Percentiles rank a stretch among this genome's conserved stretches.
Evolutionary conservation across 768 basidiomycete genomes (phyloP).

Genomic region (Trametes gibbosa): DNA sequence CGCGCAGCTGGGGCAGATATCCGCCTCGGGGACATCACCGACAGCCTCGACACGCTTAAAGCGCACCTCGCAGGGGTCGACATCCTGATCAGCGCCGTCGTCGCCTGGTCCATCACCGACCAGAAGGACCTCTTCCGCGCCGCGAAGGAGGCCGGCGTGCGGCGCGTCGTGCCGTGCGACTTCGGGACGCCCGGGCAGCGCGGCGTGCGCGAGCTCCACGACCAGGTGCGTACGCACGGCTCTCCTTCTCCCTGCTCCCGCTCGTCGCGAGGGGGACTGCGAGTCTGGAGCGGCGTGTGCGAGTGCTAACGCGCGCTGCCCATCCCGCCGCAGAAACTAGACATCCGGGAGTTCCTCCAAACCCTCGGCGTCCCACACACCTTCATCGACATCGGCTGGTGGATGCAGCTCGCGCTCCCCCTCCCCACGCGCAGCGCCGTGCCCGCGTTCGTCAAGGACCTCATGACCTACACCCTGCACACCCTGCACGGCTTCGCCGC

Average conservation of each 20-base stretch:
- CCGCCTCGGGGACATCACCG: conserved; percentile 15
- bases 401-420: conserved; percentile 27
- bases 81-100: conserved; percentile 17
- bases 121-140: conserved; percentile 22
- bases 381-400: conserved; percentile 34
- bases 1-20: conserved; percentile 21
- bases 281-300: too few relatives aligned
- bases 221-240: background rate
- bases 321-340: conserved; percentile 35
- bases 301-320: too few relatives aligned
- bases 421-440: background rate
- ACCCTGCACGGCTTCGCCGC: too few relatives aligned
- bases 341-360: conserved; percentile 27
- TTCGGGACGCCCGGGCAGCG: conserved; percentile 18
- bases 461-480: conserved; percentile 6
- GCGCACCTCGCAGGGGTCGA: conserved; percentile 17
- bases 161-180: conserved; percentile 27
- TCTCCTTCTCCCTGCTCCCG: too few relatives aligned
- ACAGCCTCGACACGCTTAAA: conserved; percentile 16
- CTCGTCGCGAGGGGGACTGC: too few relatives aligned
- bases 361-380: conserved; percentile 28
- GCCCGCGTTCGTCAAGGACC: background rate
- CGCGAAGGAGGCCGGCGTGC: conserved; percentile 23
- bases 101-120: background rate
- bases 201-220: background rate